Percentiles rank a stretch among this genome's conserved stretches.
These are phyloP conservation scores for Aspergillus baeticus DNA, from an alignment of 495 filamentous ascomycete genomes.

Conservation along the genomic window DNA sequence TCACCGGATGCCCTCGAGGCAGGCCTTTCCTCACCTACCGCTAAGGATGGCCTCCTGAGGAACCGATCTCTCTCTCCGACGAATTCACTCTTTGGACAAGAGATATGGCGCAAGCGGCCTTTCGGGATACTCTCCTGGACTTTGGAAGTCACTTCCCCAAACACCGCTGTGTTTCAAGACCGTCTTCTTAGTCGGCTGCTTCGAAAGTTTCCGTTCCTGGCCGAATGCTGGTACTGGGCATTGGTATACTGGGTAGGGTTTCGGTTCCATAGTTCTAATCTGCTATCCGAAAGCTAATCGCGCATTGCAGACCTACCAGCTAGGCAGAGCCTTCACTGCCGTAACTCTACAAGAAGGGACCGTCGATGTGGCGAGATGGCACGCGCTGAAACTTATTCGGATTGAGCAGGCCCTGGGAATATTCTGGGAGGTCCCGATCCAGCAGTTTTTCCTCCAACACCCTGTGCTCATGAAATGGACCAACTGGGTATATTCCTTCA, in stretches of 20 bases:
- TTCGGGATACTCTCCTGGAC: conserved; percentile 35
- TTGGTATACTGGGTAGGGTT: conserved; percentile 58
- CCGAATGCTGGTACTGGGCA: conserved; percentile 82
- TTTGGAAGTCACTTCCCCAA: conserved; percentile 49
- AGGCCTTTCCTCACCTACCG: conserved; percentile 24
- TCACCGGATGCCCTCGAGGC: conserved; percentile 35
- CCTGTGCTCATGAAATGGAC: conserved; percentile 44
- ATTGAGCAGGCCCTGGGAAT: conserved; percentile 54
- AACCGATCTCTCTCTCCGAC: conserved; percentile 30
- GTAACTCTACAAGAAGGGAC: conserved; percentile 58
- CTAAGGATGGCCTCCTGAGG: conserved; percentile 32
- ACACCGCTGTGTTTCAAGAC: conserved; percentile 52
- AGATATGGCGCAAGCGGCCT: conserved; percentile 41
- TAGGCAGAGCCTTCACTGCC: conserved; percentile 62
- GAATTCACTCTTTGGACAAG: conserved; percentile 21
- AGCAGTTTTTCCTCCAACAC: conserved; percentile 52
- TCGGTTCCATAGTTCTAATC: conserved; percentile 3
- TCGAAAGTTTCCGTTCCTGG: conserved; percentile 68
- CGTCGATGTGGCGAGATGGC: conserved; percentile 53
- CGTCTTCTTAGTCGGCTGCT: conserved; percentile 58
- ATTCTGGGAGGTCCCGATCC: conserved; percentile 56
- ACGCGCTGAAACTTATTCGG: conserved; percentile 56
- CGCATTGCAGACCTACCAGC: conserved; percentile 53
- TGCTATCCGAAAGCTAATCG: not conserved
- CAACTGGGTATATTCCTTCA: conserved; percentile 75